Conservation (phyloP, 768 basidiomycete species). For the Amanita molliuscula region DNA sequence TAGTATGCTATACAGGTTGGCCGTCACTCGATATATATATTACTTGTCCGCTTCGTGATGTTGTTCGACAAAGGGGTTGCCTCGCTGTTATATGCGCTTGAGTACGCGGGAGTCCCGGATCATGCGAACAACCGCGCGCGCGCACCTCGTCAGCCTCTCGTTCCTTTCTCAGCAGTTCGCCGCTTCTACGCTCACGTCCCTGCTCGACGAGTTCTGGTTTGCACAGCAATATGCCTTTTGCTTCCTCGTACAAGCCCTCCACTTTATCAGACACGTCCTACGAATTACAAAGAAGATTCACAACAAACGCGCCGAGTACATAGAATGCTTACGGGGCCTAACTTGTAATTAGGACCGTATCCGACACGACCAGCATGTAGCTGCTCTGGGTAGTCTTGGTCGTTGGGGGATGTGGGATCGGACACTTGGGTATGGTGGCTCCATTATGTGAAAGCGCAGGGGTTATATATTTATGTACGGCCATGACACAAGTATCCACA, state of each 20-base stretch:
- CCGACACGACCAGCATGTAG: constrained; percentile 34
- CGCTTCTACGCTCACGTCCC: constrained; percentile 5
- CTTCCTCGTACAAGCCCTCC: constrained; percentile 5
- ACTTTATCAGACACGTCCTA: constrained; percentile 12
- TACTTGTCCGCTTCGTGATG: no score
- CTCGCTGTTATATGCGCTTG: neutral
- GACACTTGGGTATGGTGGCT: no score
- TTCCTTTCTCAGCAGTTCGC: constrained; percentile 2
- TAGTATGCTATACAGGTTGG: no score
- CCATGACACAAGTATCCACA: no score
- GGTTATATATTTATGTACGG: no score
- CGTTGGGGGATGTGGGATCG: no score
- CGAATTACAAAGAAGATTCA: neutral
- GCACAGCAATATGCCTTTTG: constrained; percentile 7
- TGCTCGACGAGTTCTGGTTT: constrained; percentile 6
- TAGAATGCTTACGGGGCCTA: constrained; percentile 19
- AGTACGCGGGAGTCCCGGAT: neutral
- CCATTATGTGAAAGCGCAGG: no score
- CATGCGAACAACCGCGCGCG: neutral
- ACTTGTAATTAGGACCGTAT: constrained; percentile 29
- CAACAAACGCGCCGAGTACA: neutral
- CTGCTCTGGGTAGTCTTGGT: constrained; percentile 26
- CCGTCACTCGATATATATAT: no score
- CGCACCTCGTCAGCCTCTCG: no score
- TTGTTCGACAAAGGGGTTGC: neutral